Percentiles rank a stretch among this genome's conserved stretches.
These are phyloP conservation scores for Malassezia pachydermatis DNA, from an alignment of 1,284 basidiomycete species.

Conservation along the genomic window DNA sequence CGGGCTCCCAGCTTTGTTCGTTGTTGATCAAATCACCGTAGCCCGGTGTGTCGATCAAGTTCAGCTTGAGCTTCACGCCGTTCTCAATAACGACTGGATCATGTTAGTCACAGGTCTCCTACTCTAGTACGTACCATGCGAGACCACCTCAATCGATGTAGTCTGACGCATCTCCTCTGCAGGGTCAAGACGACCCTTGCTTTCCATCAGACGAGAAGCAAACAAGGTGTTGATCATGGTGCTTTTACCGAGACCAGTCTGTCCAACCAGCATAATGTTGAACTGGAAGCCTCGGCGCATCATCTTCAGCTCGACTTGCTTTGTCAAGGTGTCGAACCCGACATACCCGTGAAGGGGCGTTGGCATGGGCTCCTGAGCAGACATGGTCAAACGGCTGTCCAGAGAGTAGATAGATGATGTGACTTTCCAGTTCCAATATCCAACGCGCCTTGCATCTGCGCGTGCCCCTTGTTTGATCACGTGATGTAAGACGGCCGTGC, in stretches of 20 bases:
- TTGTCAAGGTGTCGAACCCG: slow-evolving; percentile 60
- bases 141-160: slow-evolving; percentile 88
- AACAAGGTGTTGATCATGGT: slow-evolving; percentile 98
- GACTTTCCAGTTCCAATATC: no score
- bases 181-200: slow-evolving; percentile 79
- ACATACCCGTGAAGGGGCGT: slow-evolving; percentile 48
- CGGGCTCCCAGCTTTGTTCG: slow-evolving; percentile 98
- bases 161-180: slow-evolving; percentile 83
- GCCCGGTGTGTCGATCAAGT: slow-evolving; percentile 97
- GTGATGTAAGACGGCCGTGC: not conserved
- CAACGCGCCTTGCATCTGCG: not conserved
- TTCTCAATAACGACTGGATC: slow-evolving; percentile 79
- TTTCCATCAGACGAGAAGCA: slow-evolving; percentile 91
- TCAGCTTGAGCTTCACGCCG: slow-evolving; percentile 82
- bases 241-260: slow-evolving; percentile 95
- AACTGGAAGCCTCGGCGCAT: slow-evolving; percentile 98
- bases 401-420: not conserved
- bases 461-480: slow-evolving; percentile 6
- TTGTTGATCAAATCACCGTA: slow-evolving; percentile 99
- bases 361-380: slow-evolving; percentile 9
- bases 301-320: slow-evolving; percentile 97
- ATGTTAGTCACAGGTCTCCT: not conserved
- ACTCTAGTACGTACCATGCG: slow-evolving; percentile 62
- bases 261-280: slow-evolving; percentile 64
- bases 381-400: slow-evolving; percentile 6